Base-by-base conservation (phyloP, 768 basidiomycete genomes). In the Boletus tomentosulus region DNA sequence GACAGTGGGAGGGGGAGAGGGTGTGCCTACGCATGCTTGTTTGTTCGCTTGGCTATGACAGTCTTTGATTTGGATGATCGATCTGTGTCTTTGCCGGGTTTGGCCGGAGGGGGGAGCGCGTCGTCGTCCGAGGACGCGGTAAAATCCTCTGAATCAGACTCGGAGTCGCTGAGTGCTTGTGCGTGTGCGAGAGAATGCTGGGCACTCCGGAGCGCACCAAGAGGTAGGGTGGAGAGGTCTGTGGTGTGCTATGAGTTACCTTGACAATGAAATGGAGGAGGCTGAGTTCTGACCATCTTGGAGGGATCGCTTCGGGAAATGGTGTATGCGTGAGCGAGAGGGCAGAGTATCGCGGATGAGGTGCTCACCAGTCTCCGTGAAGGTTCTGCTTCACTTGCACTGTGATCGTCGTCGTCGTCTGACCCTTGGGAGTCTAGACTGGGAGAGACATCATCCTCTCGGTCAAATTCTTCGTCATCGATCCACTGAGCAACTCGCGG, bases 21-120 rank as follows among this genome's bases (percentile, higher is more conserved):
- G 42, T 27, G 13, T 25, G 78, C 92, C 57, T 71, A 95, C 94
- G 95, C 92, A 71, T 96, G 87, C 64, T 98, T 97, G 65, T 80
- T 82, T 6, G 78, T 67, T 41, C 93, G 78, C 70, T 87, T 87
- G 12, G 76, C 65, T 3, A 82, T 74, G 53, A 78, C 74, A 35
- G 69, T 76, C 52, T 76, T 76, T 43, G 70, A 67, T 74, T 48
- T 71, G 60, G 59, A 67, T 72, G 74, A 74, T 73, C 61, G 76
- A 52, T 73, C 75, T 62, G 61, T 76, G 44, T 53, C 66, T 58
- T 67, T 71, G 13, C 54, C 62, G 30, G 12, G 33, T 60, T 67
- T 13, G 33, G 13, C 33, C 13, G 33, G 30, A 30, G 5, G 64
- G 48, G 33, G 41, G 45, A 16, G 31, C 31, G 45, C 11, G 54